Conservation (phyloP, 441 rosid genomes). For the Hypseocharis bilobata region DNA sequence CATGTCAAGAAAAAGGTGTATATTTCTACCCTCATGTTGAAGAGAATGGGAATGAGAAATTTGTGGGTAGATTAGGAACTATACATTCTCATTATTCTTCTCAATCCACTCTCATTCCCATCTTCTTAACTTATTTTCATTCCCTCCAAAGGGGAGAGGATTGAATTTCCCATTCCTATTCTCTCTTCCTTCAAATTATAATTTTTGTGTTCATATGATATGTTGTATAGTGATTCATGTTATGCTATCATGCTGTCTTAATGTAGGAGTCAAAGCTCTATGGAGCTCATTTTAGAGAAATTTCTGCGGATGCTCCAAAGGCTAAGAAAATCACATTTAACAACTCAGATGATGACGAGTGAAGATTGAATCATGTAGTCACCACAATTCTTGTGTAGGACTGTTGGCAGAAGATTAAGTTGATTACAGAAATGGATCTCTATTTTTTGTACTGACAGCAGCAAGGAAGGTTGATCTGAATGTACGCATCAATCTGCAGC, state of each 20-base stretch:
- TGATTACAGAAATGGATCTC: not conserved
- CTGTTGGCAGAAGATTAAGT: not conserved
- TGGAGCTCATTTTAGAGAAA: constrained; percentile 87
- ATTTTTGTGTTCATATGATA: not conserved
- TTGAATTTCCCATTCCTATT: too few species aligned
- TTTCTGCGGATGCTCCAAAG: constrained; percentile 81
- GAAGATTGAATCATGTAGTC: constrained; percentile 33
- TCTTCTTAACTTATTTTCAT: too few species aligned
- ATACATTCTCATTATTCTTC: too few species aligned
- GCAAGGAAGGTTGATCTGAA: not conserved
- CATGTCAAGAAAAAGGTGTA: constrained; percentile 92
- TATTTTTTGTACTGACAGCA: not conserved
- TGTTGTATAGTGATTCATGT: too few species aligned
- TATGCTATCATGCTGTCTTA: not conserved
- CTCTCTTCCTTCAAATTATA: too few species aligned
- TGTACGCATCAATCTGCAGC: too few species aligned
- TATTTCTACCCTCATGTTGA: constrained; percentile 3
- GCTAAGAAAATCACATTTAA: constrained; percentile 60
- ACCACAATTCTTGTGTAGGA: not conserved
- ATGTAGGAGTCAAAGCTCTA: constrained; percentile 77
- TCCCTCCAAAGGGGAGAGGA: too few species aligned
- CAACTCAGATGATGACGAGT: constrained; percentile 71
- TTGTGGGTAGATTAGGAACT: too few species aligned
- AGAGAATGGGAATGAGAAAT: too few species aligned
- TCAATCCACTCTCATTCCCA: too few species aligned